These are phyloP conservation scores for Oxytropis ochrocephala DNA, from an alignment of 306 rosid genomes.

Conservation along the genomic window DNA sequence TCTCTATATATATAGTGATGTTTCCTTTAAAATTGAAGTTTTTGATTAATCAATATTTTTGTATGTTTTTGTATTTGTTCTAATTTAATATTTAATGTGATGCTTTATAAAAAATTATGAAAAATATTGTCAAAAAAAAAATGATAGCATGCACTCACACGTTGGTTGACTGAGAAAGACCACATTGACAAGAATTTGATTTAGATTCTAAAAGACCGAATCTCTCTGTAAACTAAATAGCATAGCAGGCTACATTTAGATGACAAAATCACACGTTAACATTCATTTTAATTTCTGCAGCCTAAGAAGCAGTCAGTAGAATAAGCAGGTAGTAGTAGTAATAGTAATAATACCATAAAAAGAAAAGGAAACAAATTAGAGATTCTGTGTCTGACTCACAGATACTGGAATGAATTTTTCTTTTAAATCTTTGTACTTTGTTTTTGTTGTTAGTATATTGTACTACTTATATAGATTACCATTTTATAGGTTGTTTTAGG, in stretches of 20 bases:
- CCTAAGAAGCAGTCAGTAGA: slow-evolving; percentile 5
- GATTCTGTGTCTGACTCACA: background rate
- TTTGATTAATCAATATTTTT: too few relatives aligned
- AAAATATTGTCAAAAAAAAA: too few relatives aligned
- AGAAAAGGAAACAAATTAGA: background rate
- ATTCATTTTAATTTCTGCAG: slow-evolving; percentile 19
- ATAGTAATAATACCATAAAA: background rate
- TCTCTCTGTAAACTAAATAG: background rate
- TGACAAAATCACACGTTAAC: slow-evolving; percentile 23
- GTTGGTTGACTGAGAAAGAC: background rate
- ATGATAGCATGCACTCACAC: too few relatives aligned
- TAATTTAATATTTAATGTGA: too few relatives aligned
- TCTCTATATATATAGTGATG: too few relatives aligned
- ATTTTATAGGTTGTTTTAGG: too few relatives aligned
- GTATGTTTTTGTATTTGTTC: background rate
- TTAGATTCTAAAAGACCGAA: slow-evolving; percentile 8
- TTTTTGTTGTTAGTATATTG: too few relatives aligned
- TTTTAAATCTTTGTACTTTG: background rate
- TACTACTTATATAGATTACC: too few relatives aligned
- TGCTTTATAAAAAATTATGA: too few relatives aligned
- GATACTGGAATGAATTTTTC: background rate
- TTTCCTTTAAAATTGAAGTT: too few relatives aligned
- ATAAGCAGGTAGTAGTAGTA: background rate
- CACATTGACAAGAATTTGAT: slow-evolving; percentile 22
- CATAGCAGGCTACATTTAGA: background rate